These are phyloP conservation scores for Coprinellus aureogranulatus DNA, from an alignment of 768 basidiomycete species.

Conservation along the genomic window DNA sequence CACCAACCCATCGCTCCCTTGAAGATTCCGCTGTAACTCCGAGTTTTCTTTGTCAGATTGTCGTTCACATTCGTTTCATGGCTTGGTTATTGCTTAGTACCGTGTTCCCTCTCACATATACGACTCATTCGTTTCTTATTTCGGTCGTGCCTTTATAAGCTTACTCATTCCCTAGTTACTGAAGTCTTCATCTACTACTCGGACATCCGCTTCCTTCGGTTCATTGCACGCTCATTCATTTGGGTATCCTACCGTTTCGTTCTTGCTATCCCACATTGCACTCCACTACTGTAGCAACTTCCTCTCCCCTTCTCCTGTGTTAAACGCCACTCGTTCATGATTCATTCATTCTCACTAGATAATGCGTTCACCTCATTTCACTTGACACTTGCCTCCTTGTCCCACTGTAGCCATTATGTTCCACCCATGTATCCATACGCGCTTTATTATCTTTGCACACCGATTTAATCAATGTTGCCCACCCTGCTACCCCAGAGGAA, in stretches of 20 bases:
- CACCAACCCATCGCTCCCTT: neutral
- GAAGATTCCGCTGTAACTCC: constrained; percentile 1
- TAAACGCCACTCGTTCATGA: neutral
- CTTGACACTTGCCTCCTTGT: neutral
- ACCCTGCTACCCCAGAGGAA: neutral
- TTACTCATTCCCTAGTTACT: no score
- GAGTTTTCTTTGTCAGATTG: neutral
- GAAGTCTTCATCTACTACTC: neutral
- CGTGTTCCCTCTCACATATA: neutral
- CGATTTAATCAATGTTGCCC: constrained; percentile 5
- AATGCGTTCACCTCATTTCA: constrained; percentile 1
- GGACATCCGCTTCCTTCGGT: neutral
- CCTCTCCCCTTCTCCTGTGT: neutral
- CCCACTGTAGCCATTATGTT: constrained; percentile 4
- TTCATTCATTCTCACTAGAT: constrained; percentile 1
- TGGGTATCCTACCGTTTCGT: neutral
- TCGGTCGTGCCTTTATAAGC: no score
- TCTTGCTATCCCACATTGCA: neutral
- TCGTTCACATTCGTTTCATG: neutral
- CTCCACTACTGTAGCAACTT: constrained; percentile 2
- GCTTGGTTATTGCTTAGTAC: neutral
- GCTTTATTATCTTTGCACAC: neutral
- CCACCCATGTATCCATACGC: neutral
- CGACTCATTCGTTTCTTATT: neutral
- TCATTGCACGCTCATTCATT: neutral